Evolutionary conservation across 1,284 basidiomycete genomes (phyloP).

Genomic region (Ceratobasidium sp.): DNA sequence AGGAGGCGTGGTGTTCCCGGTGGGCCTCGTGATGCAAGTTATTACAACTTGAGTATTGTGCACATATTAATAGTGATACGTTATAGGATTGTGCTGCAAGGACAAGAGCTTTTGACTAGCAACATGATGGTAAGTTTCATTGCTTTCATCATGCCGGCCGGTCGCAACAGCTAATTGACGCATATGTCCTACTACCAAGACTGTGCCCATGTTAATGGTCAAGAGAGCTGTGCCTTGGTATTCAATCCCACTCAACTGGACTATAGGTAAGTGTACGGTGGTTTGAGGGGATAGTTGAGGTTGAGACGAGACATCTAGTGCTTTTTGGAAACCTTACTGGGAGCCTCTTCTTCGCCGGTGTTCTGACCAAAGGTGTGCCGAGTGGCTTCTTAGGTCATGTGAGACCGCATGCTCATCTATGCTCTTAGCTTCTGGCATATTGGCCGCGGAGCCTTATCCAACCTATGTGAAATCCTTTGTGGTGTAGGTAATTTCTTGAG

Average conservation of each 20-base stretch:
- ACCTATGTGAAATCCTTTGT: slow-evolving; percentile 64
- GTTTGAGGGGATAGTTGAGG: not conserved
- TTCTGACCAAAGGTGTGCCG: slow-evolving; percentile 70
- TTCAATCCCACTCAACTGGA: slow-evolving; percentile 72
- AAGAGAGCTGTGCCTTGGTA: slow-evolving; percentile 73
- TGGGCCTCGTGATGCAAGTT: slow-evolving; percentile 75
- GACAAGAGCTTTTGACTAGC: slow-evolving; percentile 74
- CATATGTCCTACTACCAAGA: slow-evolving; percentile 54
- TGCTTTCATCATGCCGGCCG: not conserved
- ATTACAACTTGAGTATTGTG: slow-evolving; percentile 16
- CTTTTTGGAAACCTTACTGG: slow-evolving; percentile 77
- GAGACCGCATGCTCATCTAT: slow-evolving; percentile 10
- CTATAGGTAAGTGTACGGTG: slow-evolving; percentile 61
- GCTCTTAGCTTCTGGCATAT: slow-evolving; percentile 64
- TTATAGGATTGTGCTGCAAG: slow-evolving; percentile 74
- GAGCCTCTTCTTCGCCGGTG: slow-evolving; percentile 73
- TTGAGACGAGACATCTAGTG: slow-evolving; percentile 56
- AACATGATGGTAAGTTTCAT: slow-evolving; percentile 71
- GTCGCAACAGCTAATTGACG: not conserved
- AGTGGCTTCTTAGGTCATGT: not conserved
- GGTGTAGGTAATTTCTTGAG: slow-evolving; percentile 57
- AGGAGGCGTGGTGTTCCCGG: slow-evolving; percentile 74
- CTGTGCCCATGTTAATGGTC: slow-evolving; percentile 72
- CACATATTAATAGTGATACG: not conserved
- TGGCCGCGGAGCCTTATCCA: slow-evolving; percentile 67